A percentile compares a stretch with the other conserved stretches of the same genome.
phyloP scores from a whole-genome alignment of 129 eudicot genomes.

The Centrapalus pauciflorus region DNA sequence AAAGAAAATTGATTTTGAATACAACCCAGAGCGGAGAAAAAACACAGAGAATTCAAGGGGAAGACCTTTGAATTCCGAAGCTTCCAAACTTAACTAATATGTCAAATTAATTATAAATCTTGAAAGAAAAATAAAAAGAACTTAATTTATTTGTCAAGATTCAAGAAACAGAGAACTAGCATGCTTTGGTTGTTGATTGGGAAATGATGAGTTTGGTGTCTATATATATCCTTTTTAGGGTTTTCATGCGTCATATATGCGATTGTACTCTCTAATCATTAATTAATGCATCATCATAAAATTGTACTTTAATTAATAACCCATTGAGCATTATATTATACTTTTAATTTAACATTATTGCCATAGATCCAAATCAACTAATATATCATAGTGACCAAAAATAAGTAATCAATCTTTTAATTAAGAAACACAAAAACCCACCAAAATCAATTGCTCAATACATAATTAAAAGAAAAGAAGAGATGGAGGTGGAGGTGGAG shows the following conservation, averaged over 20 bases:
- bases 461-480: neutral
- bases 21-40: too few relatives aligned
- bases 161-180: constrained; percentile 7
- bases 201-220: constrained; percentile 17
- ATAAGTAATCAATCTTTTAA: neutral
- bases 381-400: constrained; percentile 20
- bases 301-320: constrained; percentile 5
- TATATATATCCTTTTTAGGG: constrained; percentile 9
- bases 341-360: neutral
- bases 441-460: neutral
- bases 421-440: neutral
- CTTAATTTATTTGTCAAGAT: neutral
- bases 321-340: neutral
- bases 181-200: constrained; percentile 23
- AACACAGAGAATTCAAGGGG: too few relatives aligned
- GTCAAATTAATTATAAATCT: too few relatives aligned
- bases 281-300: constrained; percentile 30
- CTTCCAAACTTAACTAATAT: too few relatives aligned
- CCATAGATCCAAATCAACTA: constrained; percentile 28
- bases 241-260: constrained; percentile 31
- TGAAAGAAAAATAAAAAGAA: neutral
- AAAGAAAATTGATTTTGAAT: too few relatives aligned
- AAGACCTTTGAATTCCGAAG: too few relatives aligned
- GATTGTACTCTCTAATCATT: constrained; percentile 22
- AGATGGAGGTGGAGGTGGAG: too few relatives aligned